Conservation (phyloP, 75 land plant genomes). For the Selaginella moellendorffii region DNA sequence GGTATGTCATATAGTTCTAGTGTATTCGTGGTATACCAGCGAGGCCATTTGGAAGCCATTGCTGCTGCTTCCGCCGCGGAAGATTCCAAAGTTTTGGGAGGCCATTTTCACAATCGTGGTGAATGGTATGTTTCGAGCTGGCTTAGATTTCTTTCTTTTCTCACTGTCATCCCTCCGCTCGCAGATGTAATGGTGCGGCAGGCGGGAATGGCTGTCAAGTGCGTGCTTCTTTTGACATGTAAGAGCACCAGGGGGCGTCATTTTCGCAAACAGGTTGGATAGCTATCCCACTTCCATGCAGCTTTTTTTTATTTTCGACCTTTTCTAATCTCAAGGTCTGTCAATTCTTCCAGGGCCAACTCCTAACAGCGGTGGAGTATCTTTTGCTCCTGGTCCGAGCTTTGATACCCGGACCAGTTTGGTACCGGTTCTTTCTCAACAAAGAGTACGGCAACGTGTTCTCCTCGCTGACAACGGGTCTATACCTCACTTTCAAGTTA, state of each 20-base stretch:
- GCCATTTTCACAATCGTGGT: slow-evolving; percentile 78
- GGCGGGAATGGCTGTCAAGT: slow-evolving; percentile 75
- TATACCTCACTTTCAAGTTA: slow-evolving; percentile 94
- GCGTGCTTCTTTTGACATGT: slow-evolving; percentile 66
- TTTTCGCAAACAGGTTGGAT: slow-evolving; percentile 73
- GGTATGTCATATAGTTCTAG: slow-evolving; percentile 37
- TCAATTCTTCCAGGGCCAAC: slow-evolving; percentile 53
- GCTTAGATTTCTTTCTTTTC: background rate
- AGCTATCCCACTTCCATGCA: background rate
- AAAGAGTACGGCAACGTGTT: slow-evolving; percentile 94
- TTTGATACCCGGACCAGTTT: slow-evolving; percentile 88
- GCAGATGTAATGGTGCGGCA: slow-evolving; percentile 90
- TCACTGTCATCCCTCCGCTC: background rate
- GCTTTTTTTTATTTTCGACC: background rate
- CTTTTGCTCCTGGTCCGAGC: slow-evolving; percentile 72
- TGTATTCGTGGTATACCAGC: slow-evolving; percentile 73
- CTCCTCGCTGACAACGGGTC: slow-evolving; percentile 87
- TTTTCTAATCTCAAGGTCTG: background rate
- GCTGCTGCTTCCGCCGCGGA: slow-evolving; percentile 47
- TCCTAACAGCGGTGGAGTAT: slow-evolving; percentile 88
- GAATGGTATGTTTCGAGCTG: slow-evolving; percentile 39
- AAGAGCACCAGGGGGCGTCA: slow-evolving; percentile 83
- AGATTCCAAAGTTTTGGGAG: slow-evolving; percentile 78
- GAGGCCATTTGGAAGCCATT: slow-evolving; percentile 57
- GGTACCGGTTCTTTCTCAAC: slow-evolving; percentile 98